These are phyloP conservation scores for Tylopilus subfusipes DNA, from an alignment of 768 basidiomycete species.

Conservation along the genomic window DNA sequence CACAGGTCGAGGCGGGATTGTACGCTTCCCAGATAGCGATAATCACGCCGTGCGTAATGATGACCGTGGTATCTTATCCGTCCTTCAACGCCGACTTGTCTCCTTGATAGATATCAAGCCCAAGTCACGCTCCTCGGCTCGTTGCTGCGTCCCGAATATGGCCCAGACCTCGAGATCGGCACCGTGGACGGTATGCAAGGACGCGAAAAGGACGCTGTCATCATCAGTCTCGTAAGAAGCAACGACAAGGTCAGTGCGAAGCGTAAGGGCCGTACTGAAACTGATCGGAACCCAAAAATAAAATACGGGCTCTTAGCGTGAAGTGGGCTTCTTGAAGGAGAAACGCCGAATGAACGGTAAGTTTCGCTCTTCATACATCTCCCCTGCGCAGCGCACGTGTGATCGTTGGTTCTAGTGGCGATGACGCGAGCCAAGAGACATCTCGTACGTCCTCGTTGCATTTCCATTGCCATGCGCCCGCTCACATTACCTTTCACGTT, in stretches of 20 bases:
- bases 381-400: neutral
- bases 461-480: neutral
- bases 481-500: too few relatives aligned
- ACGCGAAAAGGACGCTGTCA: slow-evolving; percentile 89
- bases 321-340: slow-evolving; percentile 94
- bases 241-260: slow-evolving; percentile 62
- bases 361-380: neutral
- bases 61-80: too few relatives aligned
- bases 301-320: slow-evolving; percentile 47
- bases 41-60: slow-evolving; percentile 72
- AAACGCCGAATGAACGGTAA: slow-evolving; percentile 85
- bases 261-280: slow-evolving; percentile 1
- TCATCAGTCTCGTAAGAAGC: slow-evolving; percentile 89
- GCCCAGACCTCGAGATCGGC: slow-evolving; percentile 77
- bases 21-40: slow-evolving; percentile 74
- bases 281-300: neutral
- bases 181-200: slow-evolving; percentile 98
- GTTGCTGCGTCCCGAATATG: slow-evolving; percentile 67
- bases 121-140: slow-evolving; percentile 85
- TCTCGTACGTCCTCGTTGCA: slow-evolving; percentile 51
- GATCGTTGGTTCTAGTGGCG: slow-evolving; percentile 49
- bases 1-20: slow-evolving; percentile 63
- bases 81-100: neutral
- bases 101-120: slow-evolving; percentile 69
- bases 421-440: slow-evolving; percentile 92